Evolutionary conservation across 495 filamentous ascomycete genomes (phyloP).

Genomic region (Trichoderma asperelloides): DNA sequence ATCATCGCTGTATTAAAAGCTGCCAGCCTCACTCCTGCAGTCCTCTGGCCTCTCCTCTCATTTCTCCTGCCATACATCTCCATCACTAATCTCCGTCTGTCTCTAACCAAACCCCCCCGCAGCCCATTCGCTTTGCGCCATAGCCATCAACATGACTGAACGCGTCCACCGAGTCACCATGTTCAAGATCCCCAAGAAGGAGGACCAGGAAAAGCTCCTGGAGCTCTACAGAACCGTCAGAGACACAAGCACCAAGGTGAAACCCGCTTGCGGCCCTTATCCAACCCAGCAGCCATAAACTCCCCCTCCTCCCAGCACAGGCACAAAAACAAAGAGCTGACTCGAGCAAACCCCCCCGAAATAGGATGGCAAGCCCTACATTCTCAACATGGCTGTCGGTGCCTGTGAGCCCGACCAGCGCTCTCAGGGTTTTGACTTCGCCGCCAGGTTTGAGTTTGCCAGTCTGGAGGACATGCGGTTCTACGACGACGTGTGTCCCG

Average conservation of each 20-base stretch:
- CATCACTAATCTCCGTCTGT: no score
- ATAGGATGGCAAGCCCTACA: slow-evolving; percentile 61
- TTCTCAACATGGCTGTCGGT: slow-evolving; percentile 39
- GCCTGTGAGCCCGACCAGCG: slow-evolving; percentile 42
- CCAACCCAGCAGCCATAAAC: not conserved
- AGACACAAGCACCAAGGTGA: slow-evolving; percentile 19
- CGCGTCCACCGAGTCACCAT: slow-evolving; percentile 26
- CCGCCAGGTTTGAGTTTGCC: slow-evolving; percentile 50
- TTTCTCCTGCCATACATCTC: not conserved
- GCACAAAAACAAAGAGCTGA: not conserved
- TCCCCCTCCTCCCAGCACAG: not conserved
- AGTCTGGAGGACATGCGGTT: slow-evolving; percentile 60
- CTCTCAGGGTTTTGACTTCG: slow-evolving; percentile 55
- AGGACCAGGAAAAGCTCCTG: slow-evolving; percentile 23
- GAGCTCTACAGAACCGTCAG: slow-evolving; percentile 22
- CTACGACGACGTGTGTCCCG: slow-evolving; percentile 56
- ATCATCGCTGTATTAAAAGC: no score
- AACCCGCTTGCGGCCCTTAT: not conserved
- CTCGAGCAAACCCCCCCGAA: not conserved
- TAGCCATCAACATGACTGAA: slow-evolving; percentile 7
- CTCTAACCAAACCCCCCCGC: not conserved
- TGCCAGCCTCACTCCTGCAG: not conserved
- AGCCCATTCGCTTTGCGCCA: not conserved
- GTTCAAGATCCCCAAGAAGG: slow-evolving; percentile 28
- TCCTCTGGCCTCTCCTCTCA: not conserved